Conservation (phyloP, 1,139 yeast species). For the Hanseniaspora uvarum region DNA sequence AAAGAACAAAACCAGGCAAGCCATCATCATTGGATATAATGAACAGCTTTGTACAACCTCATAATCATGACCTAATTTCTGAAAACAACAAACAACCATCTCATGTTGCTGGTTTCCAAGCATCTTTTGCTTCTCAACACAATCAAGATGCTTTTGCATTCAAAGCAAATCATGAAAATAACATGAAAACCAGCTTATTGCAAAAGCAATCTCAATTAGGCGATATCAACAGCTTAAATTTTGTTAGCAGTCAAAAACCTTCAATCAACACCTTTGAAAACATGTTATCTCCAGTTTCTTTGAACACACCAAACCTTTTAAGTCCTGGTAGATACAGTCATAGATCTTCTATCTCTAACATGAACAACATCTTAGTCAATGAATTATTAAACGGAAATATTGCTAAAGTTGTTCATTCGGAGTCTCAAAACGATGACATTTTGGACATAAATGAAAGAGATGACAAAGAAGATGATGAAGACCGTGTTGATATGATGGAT, state of each 20-base stretch:
- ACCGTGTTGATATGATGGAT: background rate
- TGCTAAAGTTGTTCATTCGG: background rate
- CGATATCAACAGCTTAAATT: background rate
- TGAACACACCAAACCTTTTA: background rate
- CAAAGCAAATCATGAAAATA: background rate
- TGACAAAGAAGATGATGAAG: background rate
- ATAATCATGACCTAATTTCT: background rate
- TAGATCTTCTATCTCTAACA: background rate
- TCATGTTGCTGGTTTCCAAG: background rate
- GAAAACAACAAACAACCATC: background rate
- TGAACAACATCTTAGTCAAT: constrained; percentile 3
- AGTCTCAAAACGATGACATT: background rate
- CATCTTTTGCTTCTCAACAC: background rate
- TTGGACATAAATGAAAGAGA: background rate
- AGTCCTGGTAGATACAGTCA: constrained; percentile 2
- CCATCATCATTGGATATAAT: background rate
- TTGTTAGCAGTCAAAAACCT: background rate
- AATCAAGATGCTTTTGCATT: background rate
- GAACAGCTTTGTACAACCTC: background rate
- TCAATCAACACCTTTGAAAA: background rate
- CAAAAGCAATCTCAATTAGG: background rate
- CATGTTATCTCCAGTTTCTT: constrained; percentile 1
- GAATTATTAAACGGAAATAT: constrained; percentile 4
- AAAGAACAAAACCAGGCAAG: background rate
- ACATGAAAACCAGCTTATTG: background rate